Evolutionary conservation across 1,139 yeast genomes (phyloP).

Genomic region (Taiozyma onychis): DNA sequence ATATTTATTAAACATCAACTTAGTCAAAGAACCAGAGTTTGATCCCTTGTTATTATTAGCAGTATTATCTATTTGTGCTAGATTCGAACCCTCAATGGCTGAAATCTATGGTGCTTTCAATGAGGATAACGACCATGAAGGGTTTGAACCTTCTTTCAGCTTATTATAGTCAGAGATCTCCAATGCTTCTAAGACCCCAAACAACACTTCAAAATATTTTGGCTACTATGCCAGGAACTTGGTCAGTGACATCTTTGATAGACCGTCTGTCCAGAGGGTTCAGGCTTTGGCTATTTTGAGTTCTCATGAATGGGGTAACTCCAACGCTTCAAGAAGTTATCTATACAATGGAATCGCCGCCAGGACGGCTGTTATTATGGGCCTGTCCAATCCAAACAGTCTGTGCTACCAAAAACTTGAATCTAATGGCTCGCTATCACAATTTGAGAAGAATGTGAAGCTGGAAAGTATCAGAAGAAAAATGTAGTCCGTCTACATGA

Average conservation of each 20-base stretch:
- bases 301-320: constrained; percentile 40
- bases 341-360: constrained; percentile 36
- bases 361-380: constrained; percentile 35
- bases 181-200: constrained; percentile 15
- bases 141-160: constrained; percentile 24
- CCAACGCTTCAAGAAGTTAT: constrained; percentile 34
- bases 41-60: constrained; percentile 31
- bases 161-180: not conserved
- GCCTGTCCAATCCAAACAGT: constrained; percentile 26
- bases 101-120: constrained; percentile 30
- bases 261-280: constrained; percentile 34
- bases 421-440: constrained; percentile 7
- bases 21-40: constrained; percentile 4
- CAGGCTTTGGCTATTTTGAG: constrained; percentile 35
- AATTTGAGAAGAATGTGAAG: constrained; percentile 16
- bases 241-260: constrained; percentile 32
- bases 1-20: constrained; percentile 4
- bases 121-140: constrained; percentile 26
- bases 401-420: constrained; percentile 15
- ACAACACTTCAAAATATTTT: constrained; percentile 34
- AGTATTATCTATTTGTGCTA: constrained; percentile 32
- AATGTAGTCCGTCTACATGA: constrained; percentile 38
- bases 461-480: constrained; percentile 33
- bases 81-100: constrained; percentile 31
- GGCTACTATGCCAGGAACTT: constrained; percentile 35